phyloP scores from a whole-genome alignment of 345 rosid species.

The Psidium friedrichsthalianum region DNA sequence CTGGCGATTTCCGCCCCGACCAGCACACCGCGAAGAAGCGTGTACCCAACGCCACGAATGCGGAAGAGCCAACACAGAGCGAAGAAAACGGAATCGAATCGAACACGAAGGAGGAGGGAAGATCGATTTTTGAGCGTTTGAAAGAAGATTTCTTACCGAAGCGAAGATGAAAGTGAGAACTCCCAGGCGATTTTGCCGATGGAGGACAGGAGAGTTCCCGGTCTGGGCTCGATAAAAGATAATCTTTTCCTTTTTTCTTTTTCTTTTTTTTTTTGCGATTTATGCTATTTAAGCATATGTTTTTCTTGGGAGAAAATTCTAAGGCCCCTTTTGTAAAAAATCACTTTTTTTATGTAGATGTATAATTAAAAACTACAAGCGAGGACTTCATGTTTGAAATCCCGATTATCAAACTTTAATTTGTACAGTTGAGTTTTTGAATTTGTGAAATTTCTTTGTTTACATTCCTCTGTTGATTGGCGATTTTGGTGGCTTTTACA shows the following conservation, averaged over 20 bases:
- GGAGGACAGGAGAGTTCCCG: background rate
- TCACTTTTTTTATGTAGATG: background rate
- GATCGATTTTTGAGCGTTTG: background rate
- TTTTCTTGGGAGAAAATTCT: background rate
- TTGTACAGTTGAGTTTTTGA: background rate
- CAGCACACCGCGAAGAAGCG: too few relatives aligned
- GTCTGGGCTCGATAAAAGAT: background rate
- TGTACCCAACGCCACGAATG: background rate
- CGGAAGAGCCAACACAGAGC: background rate
- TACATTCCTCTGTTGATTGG: background rate
- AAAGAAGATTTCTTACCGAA: background rate
- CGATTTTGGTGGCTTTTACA: too few relatives aligned
- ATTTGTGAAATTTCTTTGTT: background rate
- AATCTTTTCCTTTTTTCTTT: background rate
- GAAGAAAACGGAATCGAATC: background rate
- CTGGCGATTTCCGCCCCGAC: background rate
- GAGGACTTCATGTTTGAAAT: background rate
- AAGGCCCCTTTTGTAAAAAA: background rate
- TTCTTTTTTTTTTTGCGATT: fast-evolving
- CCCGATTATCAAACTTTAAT: background rate
- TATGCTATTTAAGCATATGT: background rate
- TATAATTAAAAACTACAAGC: too few relatives aligned
- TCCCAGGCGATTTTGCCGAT: background rate
- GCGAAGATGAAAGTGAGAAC: background rate
- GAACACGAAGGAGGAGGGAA: background rate